Evolutionary conservation across 2,329 filamentous ascomycete species (phyloP), one percentile per base, ranked within the genome.

Genomic region (Drechslerella dactyloides): DNA sequence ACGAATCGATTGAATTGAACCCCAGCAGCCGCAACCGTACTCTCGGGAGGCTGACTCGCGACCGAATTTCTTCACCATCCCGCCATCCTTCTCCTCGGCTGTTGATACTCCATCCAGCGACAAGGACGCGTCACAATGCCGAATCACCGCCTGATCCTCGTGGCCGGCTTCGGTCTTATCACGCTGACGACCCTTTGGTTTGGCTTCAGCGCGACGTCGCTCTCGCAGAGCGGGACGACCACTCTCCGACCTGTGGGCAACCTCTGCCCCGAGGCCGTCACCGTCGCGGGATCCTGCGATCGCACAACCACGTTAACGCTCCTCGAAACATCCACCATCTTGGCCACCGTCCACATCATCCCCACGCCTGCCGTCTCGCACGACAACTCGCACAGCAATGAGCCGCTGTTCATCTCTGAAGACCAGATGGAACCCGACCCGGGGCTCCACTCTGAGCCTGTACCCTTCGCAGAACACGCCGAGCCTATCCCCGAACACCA

Each of bases 171-270:
- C 35, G 48, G 23, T 37, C 60, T 72, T n/a, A 44, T 72, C 55
- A 57, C 68, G 1, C 46, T 72, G 33, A 72, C 68, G 0, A 72
- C 68, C 30, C 60, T 72, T 33, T 72, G 68, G 68, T 72, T 72
- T 56, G 68, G 60, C 27, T 72, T 60, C 56, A 65, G 60, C 15
- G 60, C 68, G 7, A 65, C 68, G 0, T 52, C 27, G 2, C 60
- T 72, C 23, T 51, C 54, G 2, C 40, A 72, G 42, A 35, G 24
- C 21, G 53, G 33, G n/a, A 63, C 7, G n/a, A 63, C 7, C 6
- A 23, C 63, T 40, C 15, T 70, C 42, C 27, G 46, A n/a, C 13
- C 60, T 5, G 51, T 6, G 17, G 19, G 23, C 6, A 55, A 64
- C 23, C 53, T 19, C 15, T 64, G 66, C 19, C 54, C 66, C 42